A percentile compares a stretch with the other conserved stretches of the same genome.
Conservation (phyloP, 768 basidiomycete genomes). For the Antrodiella citrinella region DNA sequence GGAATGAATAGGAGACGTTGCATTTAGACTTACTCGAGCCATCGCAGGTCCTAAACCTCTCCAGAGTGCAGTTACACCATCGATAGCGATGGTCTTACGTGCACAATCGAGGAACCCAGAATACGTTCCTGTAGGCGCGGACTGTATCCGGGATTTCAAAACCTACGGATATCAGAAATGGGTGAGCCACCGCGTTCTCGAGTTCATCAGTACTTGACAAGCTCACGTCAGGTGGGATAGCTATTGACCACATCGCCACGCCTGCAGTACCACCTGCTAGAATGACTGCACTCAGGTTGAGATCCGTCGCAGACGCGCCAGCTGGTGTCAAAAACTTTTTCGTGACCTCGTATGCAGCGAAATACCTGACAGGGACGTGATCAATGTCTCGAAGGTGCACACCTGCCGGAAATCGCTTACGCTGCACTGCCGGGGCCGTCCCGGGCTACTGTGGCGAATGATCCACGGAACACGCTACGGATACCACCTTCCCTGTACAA, state of each 20-base stretch:
- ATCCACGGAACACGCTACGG: constrained; percentile 86
- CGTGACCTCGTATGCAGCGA: constrained; percentile 92
- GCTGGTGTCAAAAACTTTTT: constrained; percentile 82
- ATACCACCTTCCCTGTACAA: constrained; percentile 93
- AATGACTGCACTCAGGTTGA: constrained; percentile 82
- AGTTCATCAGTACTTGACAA: no score
- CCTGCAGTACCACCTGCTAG: constrained; percentile 92
- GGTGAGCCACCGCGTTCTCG: no score
- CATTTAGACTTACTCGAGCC: constrained; percentile 60
- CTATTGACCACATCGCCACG: constrained; percentile 96
- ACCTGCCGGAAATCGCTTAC: no score
- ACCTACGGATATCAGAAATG: constrained; percentile 44
- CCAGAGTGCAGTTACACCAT: constrained; percentile 86
- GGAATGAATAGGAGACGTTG: no score
- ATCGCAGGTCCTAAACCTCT: constrained; percentile 98
- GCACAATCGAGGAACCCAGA: constrained; percentile 89
- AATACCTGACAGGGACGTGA: constrained; percentile 55
- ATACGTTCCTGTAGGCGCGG: constrained; percentile 97
- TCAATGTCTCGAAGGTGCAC: background rate
- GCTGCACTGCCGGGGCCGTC: constrained; percentile 97
- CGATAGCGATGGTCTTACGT: constrained; percentile 82
- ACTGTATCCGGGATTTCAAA: constrained; percentile 91
- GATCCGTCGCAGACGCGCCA: constrained; percentile 68
- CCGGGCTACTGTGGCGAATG: constrained; percentile 85
- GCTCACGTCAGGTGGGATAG: constrained; percentile 93